phyloP scores from a whole-genome alignment of 176 grass and related monocot genomes.

The Coix lacrymajobi region DNA sequence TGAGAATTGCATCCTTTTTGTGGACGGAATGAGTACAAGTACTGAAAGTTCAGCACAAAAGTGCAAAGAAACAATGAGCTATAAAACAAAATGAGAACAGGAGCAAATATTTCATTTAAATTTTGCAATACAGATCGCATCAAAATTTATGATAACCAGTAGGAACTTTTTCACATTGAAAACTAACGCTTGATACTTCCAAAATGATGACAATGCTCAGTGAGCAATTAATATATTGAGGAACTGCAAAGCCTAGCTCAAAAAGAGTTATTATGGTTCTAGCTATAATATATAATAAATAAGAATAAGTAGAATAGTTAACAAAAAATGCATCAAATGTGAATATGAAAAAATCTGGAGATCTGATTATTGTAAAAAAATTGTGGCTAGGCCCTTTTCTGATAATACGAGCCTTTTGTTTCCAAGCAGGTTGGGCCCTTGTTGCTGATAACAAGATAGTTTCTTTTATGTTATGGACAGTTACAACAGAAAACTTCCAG shows the following conservation, averaged over 20 bases:
- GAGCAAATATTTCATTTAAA: slow-evolving; percentile 4
- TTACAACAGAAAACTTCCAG: neutral
- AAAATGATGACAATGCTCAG: neutral
- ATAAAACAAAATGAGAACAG: neutral
- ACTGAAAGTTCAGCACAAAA: neutral
- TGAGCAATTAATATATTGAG: slow-evolving; percentile 11
- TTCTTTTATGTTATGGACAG: neutral
- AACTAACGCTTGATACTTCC: neutral
- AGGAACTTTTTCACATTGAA: neutral
- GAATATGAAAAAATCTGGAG: neutral
- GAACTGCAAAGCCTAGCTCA: neutral
- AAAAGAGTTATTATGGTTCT: neutral
- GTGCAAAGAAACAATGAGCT: neutral
- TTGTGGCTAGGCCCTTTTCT: neutral
- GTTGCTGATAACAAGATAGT: neutral
- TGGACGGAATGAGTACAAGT: neutral
- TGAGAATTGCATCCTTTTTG: neutral
- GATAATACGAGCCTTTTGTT: neutral
- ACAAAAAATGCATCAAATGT: neutral
- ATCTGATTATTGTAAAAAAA: neutral
- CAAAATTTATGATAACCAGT: slow-evolving; percentile 7
- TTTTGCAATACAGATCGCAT: neutral
- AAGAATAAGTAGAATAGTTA: neutral
- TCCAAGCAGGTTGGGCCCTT: neutral
- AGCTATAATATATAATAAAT: neutral